These are phyloP conservation scores for Cercospora sp. DNA, from an alignment of 2,329 filamentous ascomycete species.

Conservation along the genomic window DNA sequence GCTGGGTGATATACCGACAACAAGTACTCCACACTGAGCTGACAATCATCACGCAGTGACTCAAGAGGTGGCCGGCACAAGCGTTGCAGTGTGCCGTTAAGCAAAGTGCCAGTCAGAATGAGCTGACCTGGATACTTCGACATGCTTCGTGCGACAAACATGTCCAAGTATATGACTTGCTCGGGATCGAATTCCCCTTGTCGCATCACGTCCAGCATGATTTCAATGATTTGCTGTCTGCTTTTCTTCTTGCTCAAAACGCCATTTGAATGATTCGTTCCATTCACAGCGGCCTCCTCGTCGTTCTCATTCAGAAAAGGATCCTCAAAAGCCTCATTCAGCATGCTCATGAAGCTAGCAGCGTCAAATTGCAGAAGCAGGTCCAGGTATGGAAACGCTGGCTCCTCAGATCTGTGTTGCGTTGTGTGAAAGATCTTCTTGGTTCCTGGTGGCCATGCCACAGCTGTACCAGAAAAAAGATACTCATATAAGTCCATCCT, in stretches of 20 bases:
- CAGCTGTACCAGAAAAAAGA: slow-evolving; percentile 80
- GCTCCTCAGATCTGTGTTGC: slow-evolving; percentile 57
- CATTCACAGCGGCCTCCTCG: slow-evolving; percentile 52
- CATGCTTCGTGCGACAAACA: slow-evolving; percentile 95
- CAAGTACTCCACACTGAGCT: slow-evolving; percentile 94
- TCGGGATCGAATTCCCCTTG: slow-evolving; percentile 70
- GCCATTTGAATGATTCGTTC: slow-evolving; percentile 31
- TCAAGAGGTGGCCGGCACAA: slow-evolving; percentile 80
- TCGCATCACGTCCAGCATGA: slow-evolving; percentile 88
- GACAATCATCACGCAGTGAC: slow-evolving; percentile 86
- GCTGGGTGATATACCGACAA: slow-evolving; percentile 91
- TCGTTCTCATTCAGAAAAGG: slow-evolving; percentile 73
- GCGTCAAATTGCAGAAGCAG: slow-evolving; percentile 86
- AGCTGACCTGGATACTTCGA: slow-evolving; percentile 97
- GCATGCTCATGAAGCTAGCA: slow-evolving; percentile 85
- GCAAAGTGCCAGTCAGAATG: slow-evolving; percentile 79
- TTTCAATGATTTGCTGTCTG: slow-evolving; percentile 88
- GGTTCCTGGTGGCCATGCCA: slow-evolving; percentile 70
- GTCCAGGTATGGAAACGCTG: slow-evolving; percentile 80
- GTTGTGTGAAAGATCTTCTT: slow-evolving; percentile 62
- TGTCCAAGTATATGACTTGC: slow-evolving; percentile 93
- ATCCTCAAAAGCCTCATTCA: slow-evolving; percentile 98
- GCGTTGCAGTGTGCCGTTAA: slow-evolving; percentile 77
- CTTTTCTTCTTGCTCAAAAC: slow-evolving; percentile 56
- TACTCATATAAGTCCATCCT: slow-evolving; percentile 92